Conservation (phyloP, 2,329 filamentous ascomycete genomes). For the Helotiales sp. region DNA sequence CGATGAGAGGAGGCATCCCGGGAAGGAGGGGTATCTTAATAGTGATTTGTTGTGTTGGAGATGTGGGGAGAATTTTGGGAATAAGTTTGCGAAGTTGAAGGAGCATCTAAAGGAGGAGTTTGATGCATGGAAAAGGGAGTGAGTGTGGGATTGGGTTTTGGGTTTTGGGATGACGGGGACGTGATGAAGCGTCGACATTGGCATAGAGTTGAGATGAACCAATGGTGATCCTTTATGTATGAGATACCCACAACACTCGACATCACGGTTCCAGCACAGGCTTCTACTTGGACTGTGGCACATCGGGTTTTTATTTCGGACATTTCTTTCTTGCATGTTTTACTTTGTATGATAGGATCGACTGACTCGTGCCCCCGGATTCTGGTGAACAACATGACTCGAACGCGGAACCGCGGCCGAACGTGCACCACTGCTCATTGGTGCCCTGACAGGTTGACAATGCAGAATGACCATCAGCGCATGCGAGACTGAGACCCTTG, state of each 20-base stretch:
- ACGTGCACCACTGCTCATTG: neutral
- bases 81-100: constrained; percentile 75
- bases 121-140: constrained; percentile 70
- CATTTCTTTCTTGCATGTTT: neutral
- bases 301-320: neutral
- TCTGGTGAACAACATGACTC: constrained; percentile 8
- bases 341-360: neutral
- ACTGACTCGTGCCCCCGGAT: neutral
- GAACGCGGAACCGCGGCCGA: neutral
- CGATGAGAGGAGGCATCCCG: constrained; percentile 66
- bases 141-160: neutral
- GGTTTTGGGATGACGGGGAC: too few relatives aligned
- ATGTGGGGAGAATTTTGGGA: constrained; percentile 75
- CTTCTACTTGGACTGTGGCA: neutral
- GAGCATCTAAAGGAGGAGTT: constrained; percentile 78
- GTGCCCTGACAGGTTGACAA: neutral
- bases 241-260: neutral
- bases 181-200: neutral
- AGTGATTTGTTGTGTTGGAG: constrained; percentile 81
- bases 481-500: neutral
- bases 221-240: neutral
- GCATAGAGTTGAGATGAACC: neutral
- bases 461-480: neutral
- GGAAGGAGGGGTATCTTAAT: constrained; percentile 62
- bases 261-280: neutral